Percentiles rank a stretch among this genome's conserved stretches.
Conservation (phyloP, 805 yeast genomes). For the Candida namnaoensis region DNA sequence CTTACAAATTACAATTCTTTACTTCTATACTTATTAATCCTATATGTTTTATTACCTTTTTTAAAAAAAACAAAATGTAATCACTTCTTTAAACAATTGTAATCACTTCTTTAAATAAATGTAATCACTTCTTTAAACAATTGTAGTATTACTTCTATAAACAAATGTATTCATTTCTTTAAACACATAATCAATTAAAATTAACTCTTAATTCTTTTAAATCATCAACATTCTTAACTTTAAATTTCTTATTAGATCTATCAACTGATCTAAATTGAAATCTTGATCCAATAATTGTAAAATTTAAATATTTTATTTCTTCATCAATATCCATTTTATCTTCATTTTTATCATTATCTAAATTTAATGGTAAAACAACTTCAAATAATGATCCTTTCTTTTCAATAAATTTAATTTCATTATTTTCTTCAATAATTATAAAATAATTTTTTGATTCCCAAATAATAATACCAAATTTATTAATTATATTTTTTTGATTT, state of each 20-base stretch:
- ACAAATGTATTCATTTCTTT: too few relatives aligned
- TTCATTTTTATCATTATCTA: background rate
- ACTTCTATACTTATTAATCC: too few relatives aligned
- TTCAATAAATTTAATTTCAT: slow-evolving; percentile 53
- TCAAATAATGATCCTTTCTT: slow-evolving; percentile 62
- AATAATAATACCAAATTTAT: slow-evolving; percentile 64
- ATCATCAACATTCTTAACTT: slow-evolving; percentile 66
- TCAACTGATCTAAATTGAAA: slow-evolving; percentile 70
- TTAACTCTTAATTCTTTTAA: slow-evolving; percentile 10
- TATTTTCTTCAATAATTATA: slow-evolving; percentile 40
- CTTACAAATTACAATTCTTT: too few relatives aligned
- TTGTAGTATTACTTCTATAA: too few relatives aligned
- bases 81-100: too few relatives aligned
- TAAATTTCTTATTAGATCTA: slow-evolving; percentile 78
- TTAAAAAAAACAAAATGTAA: too few relatives aligned
- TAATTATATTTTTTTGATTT: slow-evolving; percentile 47
- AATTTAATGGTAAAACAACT: slow-evolving; percentile 30
- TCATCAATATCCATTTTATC: slow-evolving; percentile 7
- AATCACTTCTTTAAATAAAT: too few relatives aligned
- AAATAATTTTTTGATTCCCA: slow-evolving; percentile 79
- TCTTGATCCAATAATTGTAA: slow-evolving; percentile 72
- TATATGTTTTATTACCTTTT: too few relatives aligned
- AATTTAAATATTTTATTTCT: slow-evolving; percentile 33
- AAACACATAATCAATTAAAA: too few relatives aligned
- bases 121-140: too few relatives aligned